Conservation (phyloP, 2,329 filamentous ascomycete species). For the Anisogramma anomala region DNA sequence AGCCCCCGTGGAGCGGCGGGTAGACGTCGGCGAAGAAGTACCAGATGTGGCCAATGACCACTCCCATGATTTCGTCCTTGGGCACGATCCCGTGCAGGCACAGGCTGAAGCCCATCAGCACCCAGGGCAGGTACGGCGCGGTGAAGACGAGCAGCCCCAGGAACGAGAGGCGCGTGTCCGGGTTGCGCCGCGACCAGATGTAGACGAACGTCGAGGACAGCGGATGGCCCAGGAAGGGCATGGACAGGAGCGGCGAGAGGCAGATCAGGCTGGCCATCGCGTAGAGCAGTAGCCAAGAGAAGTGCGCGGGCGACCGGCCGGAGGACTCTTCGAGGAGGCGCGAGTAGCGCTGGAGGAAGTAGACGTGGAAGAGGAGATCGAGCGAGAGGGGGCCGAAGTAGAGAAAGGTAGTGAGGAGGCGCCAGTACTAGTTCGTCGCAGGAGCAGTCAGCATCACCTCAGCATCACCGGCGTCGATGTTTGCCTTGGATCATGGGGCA, state of each 20-base stretch:
- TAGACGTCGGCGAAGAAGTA: slow-evolving; percentile 98
- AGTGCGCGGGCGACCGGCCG: slow-evolving; percentile 82
- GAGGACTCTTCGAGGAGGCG: slow-evolving; percentile 90
- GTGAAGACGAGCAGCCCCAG: slow-evolving; percentile 83
- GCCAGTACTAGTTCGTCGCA: slow-evolving; percentile 66
- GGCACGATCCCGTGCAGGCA: slow-evolving; percentile 83
- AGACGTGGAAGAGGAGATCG: slow-evolving; percentile 93
- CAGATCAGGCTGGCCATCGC: slow-evolving; percentile 67
- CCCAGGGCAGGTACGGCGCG: slow-evolving; percentile 91
- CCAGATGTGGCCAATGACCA: slow-evolving; percentile 90
- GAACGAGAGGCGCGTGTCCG: slow-evolving; percentile 80
- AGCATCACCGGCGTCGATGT: background rate
- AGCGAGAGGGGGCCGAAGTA: slow-evolving; percentile 93
- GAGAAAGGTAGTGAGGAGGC: slow-evolving; percentile 87
- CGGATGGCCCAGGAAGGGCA: slow-evolving; percentile 89
- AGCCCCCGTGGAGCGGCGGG: slow-evolving; percentile 75
- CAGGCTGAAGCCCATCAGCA: slow-evolving; percentile 83
- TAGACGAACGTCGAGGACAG: slow-evolving; percentile 90
- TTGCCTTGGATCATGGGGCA: background rate
- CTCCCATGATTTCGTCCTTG: slow-evolving; percentile 92
- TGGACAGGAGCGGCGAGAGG: slow-evolving; percentile 75
- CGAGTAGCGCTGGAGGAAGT: slow-evolving; percentile 94
- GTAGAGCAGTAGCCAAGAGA: slow-evolving; percentile 88
- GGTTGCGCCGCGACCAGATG: slow-evolving; percentile 93
- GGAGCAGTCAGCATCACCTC: slow-evolving; percentile 4